phyloP scores from a whole-genome alignment of 495 filamentous ascomycete species.

The Podospora appendiculata region DNA sequence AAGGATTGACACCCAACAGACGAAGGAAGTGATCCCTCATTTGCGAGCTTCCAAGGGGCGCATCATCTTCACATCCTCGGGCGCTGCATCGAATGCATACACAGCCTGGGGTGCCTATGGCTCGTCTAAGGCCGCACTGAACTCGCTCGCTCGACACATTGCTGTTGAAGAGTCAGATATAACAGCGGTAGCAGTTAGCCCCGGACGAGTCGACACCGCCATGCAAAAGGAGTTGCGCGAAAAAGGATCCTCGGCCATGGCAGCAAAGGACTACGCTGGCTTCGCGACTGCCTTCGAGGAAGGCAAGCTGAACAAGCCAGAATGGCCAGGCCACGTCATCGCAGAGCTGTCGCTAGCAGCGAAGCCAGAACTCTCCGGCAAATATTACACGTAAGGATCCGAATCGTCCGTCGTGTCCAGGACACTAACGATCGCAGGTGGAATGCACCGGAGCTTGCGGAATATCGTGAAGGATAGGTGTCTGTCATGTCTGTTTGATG shows the following conservation, averaged over 20 bases:
- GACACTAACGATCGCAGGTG: conserved; percentile 53
- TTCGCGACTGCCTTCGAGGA: conserved; percentile 59
- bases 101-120: conserved; percentile 74
- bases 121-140: conserved; percentile 80
- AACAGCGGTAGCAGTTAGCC: conserved; percentile 61
- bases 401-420: not conserved
- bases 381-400: conserved; percentile 55
- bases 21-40: conserved; percentile 63
- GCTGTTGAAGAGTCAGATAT: conserved; percentile 74
- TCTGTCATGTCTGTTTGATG: not conserved
- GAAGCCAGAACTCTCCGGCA: conserved; percentile 60
- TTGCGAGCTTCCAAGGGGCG: conserved; percentile 62
- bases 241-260: conserved; percentile 54
- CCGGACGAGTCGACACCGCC: conserved; percentile 83
- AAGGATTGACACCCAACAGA: conserved; percentile 34
- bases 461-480: conserved; percentile 43
- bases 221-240: conserved; percentile 86
- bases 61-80: conserved; percentile 69
- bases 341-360: conserved; percentile 58
- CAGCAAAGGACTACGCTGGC: conserved; percentile 54
- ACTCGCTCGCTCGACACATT: conserved; percentile 67
- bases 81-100: conserved; percentile 62
- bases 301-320: conserved; percentile 68
- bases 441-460: conserved; percentile 57
- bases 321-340: conserved; percentile 81